phyloP scores from a whole-genome alignment of 805 yeast species.

The Saturnispora mendoncae region DNA sequence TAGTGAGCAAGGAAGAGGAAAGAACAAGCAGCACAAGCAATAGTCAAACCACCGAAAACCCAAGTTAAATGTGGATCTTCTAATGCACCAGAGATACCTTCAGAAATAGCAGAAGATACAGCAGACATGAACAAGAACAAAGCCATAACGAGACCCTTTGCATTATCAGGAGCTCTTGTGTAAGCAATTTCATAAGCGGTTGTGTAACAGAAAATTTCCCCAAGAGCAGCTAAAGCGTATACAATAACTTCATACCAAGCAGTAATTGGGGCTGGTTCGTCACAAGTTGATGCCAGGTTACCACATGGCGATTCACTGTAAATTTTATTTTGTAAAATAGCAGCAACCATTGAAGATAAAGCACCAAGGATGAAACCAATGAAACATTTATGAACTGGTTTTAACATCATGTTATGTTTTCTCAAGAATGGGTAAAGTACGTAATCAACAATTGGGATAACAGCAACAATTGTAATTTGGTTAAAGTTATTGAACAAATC shows the following conservation, averaged over 20 bases:
- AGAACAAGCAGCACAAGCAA: conserved; percentile 32
- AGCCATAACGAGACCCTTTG: conserved; percentile 47
- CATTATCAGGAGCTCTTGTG: conserved; percentile 43
- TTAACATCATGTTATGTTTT: conserved; percentile 34
- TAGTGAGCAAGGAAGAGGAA: conserved; percentile 21
- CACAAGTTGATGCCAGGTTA: conserved; percentile 33
- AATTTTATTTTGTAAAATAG: conserved; percentile 40
- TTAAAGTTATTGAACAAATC: conserved; percentile 49
- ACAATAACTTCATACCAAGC: conserved; percentile 28
- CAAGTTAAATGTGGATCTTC: conserved; percentile 35
- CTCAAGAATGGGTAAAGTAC: conserved; percentile 40
- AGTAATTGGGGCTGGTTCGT: conserved; percentile 24
- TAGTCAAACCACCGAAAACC: conserved; percentile 35
- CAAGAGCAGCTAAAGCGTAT: conserved; percentile 37
- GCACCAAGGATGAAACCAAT: conserved; percentile 42
- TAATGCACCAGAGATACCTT: conserved; percentile 34
- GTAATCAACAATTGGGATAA: conserved; percentile 43
- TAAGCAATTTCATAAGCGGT: conserved; percentile 47
- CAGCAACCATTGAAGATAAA: conserved; percentile 40
- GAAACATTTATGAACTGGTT: conserved; percentile 36
- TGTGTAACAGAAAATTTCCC: conserved; percentile 44
- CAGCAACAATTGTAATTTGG: conserved; percentile 43
- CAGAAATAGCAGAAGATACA: conserved; percentile 39
- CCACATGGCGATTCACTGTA: conserved; percentile 49
- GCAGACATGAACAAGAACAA: conserved; percentile 33